phyloP scores from a whole-genome alignment of 441 rosid genomes.

The Pelargonium hybrid region DNA sequence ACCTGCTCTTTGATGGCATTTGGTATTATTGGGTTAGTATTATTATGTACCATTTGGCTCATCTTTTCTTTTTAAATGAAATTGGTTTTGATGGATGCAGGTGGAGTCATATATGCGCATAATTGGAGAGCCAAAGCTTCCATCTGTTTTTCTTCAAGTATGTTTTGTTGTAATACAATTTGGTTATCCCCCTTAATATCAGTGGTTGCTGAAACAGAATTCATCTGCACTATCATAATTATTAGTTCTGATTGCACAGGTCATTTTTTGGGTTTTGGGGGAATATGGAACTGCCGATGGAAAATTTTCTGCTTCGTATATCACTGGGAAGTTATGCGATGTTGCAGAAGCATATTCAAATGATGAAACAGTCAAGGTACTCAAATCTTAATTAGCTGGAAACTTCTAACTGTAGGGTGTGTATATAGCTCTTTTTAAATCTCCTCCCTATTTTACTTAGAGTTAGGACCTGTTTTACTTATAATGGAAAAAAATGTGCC shows the following conservation, averaged over 20 bases:
- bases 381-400: slow-evolving; percentile 1
- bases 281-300: slow-evolving; percentile 90
- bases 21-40: neutral
- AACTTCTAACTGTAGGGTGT: neutral
- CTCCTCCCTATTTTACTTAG: neutral
- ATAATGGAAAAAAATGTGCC: neutral
- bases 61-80: slow-evolving; percentile 5
- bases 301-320: slow-evolving; percentile 65
- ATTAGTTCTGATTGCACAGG: slow-evolving; percentile 36
- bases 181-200: neutral
- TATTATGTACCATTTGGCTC: neutral
- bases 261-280: slow-evolving; percentile 93
- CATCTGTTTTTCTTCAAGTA: slow-evolving; percentile 87
- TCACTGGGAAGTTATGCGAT: slow-evolving; percentile 82
- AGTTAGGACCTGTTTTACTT: neutral
- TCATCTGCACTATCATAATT: slow-evolving; percentile 13
- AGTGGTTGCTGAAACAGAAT: neutral
- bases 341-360: slow-evolving; percentile 88
- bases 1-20: too few relatives aligned
- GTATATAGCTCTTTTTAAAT: neutral
- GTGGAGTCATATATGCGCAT: slow-evolving; percentile 87
- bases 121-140: slow-evolving; percentile 91
- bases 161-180: slow-evolving; percentile 16
- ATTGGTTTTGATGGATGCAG: slow-evolving; percentile 29
- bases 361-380: slow-evolving; percentile 88